phyloP scores from a whole-genome alignment of 176 grass and related monocot species.

The Triticum timopheevii region DNA sequence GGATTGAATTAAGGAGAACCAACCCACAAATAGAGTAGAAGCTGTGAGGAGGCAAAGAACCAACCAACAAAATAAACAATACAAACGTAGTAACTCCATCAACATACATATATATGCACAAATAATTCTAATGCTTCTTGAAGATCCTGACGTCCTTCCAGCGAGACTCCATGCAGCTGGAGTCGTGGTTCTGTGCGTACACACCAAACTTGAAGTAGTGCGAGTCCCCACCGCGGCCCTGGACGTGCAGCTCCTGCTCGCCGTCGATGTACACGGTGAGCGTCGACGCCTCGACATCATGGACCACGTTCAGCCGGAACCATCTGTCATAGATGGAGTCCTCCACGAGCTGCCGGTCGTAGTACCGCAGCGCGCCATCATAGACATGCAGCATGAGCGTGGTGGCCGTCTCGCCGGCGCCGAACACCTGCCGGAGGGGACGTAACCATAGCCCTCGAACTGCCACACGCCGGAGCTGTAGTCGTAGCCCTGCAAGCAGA shows the following conservation, averaged over 20 bases:
- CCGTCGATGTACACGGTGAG: conserved; percentile 39
- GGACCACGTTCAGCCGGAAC: conserved; percentile 58
- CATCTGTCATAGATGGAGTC: conserved; percentile 43
- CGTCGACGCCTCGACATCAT: conserved; percentile 8
- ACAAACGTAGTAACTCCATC: not conserved
- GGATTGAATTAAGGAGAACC: no score
- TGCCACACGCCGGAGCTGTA: conserved; percentile 42
- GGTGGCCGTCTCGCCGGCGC: not conserved
- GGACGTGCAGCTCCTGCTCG: not conserved
- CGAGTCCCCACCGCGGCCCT: conserved; percentile 4
- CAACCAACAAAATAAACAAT: not conserved
- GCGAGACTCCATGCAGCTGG: conserved; percentile 28
- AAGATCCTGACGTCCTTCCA: conserved; percentile 32
- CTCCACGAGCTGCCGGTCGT: conserved; percentile 22
- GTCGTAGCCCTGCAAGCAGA: no score
- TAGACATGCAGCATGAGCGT: conserved; percentile 52
- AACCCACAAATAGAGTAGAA: no score
- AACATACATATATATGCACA: not conserved
- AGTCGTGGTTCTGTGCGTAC: not conserved
- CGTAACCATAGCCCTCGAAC: conserved; percentile 45
- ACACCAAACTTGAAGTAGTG: conserved; percentile 59
- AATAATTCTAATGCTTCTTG: not conserved
- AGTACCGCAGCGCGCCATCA: conserved; percentile 17
- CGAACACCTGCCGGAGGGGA: conserved; percentile 40
- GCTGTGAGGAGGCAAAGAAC: no score